phyloP scores from a whole-genome alignment of 306 rosid genomes.

The Rubus idaeus region DNA sequence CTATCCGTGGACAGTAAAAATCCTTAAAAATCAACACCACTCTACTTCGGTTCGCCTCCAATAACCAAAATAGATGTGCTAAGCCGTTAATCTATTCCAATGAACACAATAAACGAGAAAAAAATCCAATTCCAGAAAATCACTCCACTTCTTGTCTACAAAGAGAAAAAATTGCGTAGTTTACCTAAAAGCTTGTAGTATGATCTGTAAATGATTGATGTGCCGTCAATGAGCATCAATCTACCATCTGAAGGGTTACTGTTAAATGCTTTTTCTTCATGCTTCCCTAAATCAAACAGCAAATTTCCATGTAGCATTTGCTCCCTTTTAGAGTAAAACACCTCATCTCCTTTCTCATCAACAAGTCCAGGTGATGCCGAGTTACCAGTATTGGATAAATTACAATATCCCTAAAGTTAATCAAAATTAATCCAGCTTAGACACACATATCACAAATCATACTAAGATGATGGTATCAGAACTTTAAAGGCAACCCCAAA shows the following conservation, averaged over 20 bases:
- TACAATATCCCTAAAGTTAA: slow-evolving; percentile 56
- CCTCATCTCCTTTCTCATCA: slow-evolving; percentile 24
- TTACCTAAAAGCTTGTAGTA: slow-evolving; percentile 89
- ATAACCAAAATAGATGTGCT: background rate
- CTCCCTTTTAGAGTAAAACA: slow-evolving; percentile 31
- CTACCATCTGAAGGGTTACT: slow-evolving; percentile 54
- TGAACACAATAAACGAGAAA: background rate
- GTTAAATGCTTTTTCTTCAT: slow-evolving; percentile 27
- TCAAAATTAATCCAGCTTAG: background rate
- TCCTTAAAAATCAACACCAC: no score
- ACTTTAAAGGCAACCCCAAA: no score
- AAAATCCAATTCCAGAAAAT: background rate
- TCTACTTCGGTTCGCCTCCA: no score
- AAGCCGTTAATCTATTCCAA: background rate
- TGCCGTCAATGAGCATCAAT: slow-evolving; percentile 92
- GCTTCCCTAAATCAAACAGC: slow-evolving; percentile 30
- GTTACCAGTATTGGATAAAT: slow-evolving; percentile 20
- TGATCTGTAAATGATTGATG: slow-evolving; percentile 77
- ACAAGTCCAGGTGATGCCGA: slow-evolving; percentile 39
- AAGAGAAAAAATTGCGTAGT: background rate
- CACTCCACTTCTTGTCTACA: no score
- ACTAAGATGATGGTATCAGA: background rate
- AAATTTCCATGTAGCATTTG: slow-evolving; percentile 21
- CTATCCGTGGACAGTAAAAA: no score
- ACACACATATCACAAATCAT: background rate